A percentile compares a stretch with the other conserved stretches of the same genome.
Evolutionary conservation across 257 asterid species (phyloP).

Genomic region (Lithospermum erythrorhizon): DNA sequence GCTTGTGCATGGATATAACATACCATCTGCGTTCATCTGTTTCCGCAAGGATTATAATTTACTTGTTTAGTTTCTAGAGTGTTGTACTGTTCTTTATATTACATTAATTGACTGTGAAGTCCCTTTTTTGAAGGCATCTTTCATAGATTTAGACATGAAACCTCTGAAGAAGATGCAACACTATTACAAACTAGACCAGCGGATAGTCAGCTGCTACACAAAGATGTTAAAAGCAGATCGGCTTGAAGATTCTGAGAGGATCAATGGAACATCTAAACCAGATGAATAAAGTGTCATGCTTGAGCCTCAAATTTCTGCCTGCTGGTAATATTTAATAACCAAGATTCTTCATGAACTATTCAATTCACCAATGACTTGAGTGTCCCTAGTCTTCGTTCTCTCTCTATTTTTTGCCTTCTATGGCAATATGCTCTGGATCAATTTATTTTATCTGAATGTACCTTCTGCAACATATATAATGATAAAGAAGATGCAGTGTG

Average conservation of each 20-base stretch:
- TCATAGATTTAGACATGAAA: conserved; percentile 90
- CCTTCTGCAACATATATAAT: no score
- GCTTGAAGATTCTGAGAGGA: conserved; percentile 14
- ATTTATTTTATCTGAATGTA: neutral
- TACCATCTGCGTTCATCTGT: neutral
- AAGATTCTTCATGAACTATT: neutral
- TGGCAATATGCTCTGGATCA: neutral
- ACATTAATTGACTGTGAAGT: conserved; percentile 2
- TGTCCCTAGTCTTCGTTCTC: neutral
- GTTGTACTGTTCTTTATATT: neutral
- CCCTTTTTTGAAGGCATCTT: conserved; percentile 44
- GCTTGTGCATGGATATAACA: neutral
- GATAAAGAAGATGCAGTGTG: no score
- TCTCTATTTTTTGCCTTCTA: no score
- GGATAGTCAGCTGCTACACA: conserved; percentile 47
- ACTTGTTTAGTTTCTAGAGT: conserved; percentile 5
- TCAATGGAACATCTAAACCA: conserved; percentile 16
- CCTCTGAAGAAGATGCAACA: conserved; percentile 76
- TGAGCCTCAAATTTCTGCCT: neutral
- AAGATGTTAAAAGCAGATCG: conserved; percentile 34
- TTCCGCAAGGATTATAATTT: neutral
- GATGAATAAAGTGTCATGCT: conserved; percentile 1
- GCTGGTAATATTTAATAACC: conserved; percentile 4
- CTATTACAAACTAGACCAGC: conserved; percentile 75
- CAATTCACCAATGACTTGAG: neutral